Base-by-base conservation (phyloP, 257 asterid species). In the Jacaranda mimosifolia region DNA sequence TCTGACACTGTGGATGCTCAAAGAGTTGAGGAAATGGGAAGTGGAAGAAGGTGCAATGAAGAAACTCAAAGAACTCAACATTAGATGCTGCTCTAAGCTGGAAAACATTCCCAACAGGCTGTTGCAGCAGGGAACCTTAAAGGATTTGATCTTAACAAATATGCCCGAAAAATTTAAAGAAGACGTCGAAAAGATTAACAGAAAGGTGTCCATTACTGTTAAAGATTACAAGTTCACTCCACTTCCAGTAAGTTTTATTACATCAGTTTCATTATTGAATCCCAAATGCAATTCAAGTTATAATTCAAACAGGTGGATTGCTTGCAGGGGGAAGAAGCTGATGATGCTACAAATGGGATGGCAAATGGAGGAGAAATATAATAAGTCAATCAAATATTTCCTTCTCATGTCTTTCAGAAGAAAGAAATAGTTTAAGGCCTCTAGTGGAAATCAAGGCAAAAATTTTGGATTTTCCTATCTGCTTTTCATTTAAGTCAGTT, bases 61-160 rank as follows among this genome's bases (percentile, higher is more conserved):
- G 63, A 72, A 72, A 48, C 78, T 79, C 56, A 72, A 79, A 65
- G 79, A 79, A 57, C 74, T 65, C 75, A 65, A 79, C 70, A 65
- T 79, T 70, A 32, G 83, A 60, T 13, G 21, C 2, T 78, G 82
- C 63, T 43, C 43, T 12, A 63, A 71, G 39, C 59, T 78, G 65
- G 53, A 71, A 21, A 42, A 35, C 9, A 63, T 78, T 64, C 82
- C 82, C 18, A n/a, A 1, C 32, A 18, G 52, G 10, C 40, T 78
- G 35, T 42, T 71, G 62, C 18, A 63, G 73, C 78, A 51, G 67
- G 46, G 17, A 43, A 57, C 73, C 7, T 71, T 78, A 66, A 62
- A 71, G 45, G 74, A 71, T 19, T 63, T 78, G 78, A 51, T 42
- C 67, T 71, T 78, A 9, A 78, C 68, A 19, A 48, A 78, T 62